Conservation (phyloP, 495 filamentous ascomycete species). For the Penicillium crystallinum region DNA sequence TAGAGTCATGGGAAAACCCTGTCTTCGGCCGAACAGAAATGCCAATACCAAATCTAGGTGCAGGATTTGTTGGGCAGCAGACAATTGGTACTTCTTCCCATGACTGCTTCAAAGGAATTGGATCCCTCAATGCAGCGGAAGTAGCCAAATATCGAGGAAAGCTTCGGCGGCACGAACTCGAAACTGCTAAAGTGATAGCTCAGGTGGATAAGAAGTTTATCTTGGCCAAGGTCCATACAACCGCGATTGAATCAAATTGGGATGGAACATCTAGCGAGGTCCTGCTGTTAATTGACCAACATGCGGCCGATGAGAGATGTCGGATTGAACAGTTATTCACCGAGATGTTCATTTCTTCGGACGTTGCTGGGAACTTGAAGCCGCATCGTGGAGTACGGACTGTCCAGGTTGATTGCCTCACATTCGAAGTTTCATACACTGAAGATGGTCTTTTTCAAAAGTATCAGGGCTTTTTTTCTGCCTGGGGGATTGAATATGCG, state of each 20-base stretch:
- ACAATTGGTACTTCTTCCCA: background rate
- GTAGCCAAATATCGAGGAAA: slow-evolving; percentile 43
- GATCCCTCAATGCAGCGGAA: slow-evolving; percentile 9
- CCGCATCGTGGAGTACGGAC: slow-evolving; percentile 17
- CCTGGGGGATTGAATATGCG: slow-evolving; percentile 70
- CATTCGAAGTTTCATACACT: slow-evolving; percentile 53
- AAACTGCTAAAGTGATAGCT: slow-evolving; percentile 58
- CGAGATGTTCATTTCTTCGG: slow-evolving; percentile 31
- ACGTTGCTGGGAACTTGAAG: background rate
- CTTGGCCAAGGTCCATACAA: slow-evolving; percentile 51
- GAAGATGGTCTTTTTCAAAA: slow-evolving; percentile 54
- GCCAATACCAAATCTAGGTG: slow-evolving; percentile 38
- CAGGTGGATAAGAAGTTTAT: slow-evolving; percentile 94
- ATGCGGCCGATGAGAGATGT: slow-evolving; percentile 88
- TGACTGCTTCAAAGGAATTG: slow-evolving; percentile 10
- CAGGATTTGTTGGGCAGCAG: background rate
- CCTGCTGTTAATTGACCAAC: slow-evolving; percentile 84
- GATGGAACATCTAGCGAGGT: slow-evolving; percentile 14
- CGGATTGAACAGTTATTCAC: slow-evolving; percentile 66
- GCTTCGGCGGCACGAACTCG: slow-evolving; percentile 63
- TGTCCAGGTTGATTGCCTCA: slow-evolving; percentile 46
- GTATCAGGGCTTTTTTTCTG: slow-evolving; percentile 51
- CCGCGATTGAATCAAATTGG: background rate
- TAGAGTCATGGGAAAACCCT: slow-evolving; percentile 57
- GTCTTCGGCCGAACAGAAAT: slow-evolving; percentile 51